A percentile compares a stretch with the other conserved stretches of the same genome.
Evolutionary conservation across 1,284 basidiomycete genomes (phyloP).

Genomic region (Coniferiporia weirii): DNA sequence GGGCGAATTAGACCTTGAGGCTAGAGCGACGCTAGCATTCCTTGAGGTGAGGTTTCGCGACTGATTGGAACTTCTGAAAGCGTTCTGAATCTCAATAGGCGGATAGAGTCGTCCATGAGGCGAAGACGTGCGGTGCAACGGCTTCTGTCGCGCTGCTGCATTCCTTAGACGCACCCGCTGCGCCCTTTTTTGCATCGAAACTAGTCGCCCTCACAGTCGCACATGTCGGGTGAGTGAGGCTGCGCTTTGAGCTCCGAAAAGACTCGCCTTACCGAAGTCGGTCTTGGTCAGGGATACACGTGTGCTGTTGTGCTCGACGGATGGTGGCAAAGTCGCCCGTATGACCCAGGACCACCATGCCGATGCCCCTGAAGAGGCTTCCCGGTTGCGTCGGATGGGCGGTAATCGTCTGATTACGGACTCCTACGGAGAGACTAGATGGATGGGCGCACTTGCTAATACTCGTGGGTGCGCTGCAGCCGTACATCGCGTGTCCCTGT

Average conservation of each 20-base stretch:
- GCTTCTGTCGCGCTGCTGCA: constrained; percentile 88
- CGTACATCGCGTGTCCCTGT: not conserved
- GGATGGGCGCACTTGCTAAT: constrained; percentile 96
- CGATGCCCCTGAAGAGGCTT: constrained; percentile 82
- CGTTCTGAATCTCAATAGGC: constrained; percentile 34
- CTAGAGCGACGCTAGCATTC: constrained; percentile 80
- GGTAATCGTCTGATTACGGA: constrained; percentile 88
- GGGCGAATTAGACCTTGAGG: constrained; percentile 69
- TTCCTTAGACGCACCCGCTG: constrained; percentile 68
- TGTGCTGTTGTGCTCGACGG: constrained; percentile 73
- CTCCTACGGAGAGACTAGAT: constrained; percentile 93
- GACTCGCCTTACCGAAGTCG: constrained; percentile 6
- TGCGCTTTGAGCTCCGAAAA: not conserved
- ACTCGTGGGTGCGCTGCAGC: constrained; percentile 67
- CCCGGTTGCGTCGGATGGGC: constrained; percentile 84
- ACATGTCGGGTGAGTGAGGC: constrained; percentile 73
- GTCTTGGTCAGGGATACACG: constrained; percentile 71
- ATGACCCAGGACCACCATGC: constrained; percentile 94
- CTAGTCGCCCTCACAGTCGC: constrained; percentile 79
- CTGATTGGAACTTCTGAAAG: not conserved
- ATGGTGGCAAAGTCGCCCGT: constrained; percentile 66
- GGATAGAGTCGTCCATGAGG: constrained; percentile 56
- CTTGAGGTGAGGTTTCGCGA: constrained; percentile 55
- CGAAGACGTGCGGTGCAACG: constrained; percentile 78
- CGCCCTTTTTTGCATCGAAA: constrained; percentile 75